Evolutionary conservation across 2,329 filamentous ascomycete genomes (phyloP), one percentile per base, ranked within the genome.

Genomic region (Penicillium glabrum): DNA sequence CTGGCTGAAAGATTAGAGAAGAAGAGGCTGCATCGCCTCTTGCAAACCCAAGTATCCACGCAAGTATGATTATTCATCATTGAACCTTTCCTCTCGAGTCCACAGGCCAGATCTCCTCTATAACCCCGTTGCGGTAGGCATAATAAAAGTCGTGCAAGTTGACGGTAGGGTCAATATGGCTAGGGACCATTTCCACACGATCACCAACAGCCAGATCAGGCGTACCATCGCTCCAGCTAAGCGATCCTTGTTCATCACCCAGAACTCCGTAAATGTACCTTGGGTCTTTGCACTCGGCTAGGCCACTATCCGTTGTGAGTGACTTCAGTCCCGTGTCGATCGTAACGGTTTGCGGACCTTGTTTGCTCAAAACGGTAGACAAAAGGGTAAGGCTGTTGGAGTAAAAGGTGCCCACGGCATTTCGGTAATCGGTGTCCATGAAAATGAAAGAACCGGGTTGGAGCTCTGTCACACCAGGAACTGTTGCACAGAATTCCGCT

Each of bases 381-480:
- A 82, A 60, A 7, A 83, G 74, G 0, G 79, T 80, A 26, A 83
- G 59, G 46, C 79, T 82, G 60, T 83, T 79, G 0, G 73, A 71
- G 63, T 80, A 84, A 53, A 77, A 76, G 0, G 72, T 69, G 1
- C 82, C 82, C 0, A 83, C 73, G 0, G 82, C 82, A 51, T 81
- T 80, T 3, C 80, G 76, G 61, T 84, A 84, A 62, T 84, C 82
- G 2, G 81, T 82, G 55, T 84, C 82, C 82, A 84, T 84, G 64
- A 84, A 83, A 54, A 84, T 76, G 57, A 84, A 84, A 0, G 79
- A 82, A 0, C 82, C 82, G 0, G 82, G 82, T 62, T 84, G 82
- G 1, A 84, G 70, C 61, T 84, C 82, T 1, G 81, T 84, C 0
- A 84, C 74, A 0, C 81, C 81, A 0, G 77, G 75, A 0, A 82